Conservation (phyloP, 805 yeast genomes). For the Maudiozyma bulderi region DNA sequence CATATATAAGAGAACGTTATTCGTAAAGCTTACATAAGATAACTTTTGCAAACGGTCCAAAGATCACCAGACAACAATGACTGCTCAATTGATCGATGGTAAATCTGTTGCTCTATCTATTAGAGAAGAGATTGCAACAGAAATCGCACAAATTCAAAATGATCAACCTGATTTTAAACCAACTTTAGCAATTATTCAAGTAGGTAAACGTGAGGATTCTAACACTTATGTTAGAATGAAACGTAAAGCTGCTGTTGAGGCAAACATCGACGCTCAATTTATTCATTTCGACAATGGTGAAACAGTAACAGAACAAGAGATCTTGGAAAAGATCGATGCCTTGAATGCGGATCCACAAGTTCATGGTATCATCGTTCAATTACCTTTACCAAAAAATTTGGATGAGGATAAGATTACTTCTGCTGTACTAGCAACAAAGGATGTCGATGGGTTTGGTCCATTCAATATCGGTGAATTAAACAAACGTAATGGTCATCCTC, state of each 20-base stretch:
- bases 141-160: constrained; percentile 37
- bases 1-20: no score
- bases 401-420: constrained; percentile 74
- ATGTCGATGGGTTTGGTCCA: constrained; percentile 92
- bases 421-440: constrained; percentile 73
- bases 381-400: constrained; percentile 76
- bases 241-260: constrained; percentile 78
- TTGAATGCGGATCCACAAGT: constrained; percentile 68
- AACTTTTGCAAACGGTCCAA: no score
- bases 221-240: constrained; percentile 87
- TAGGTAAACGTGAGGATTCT: constrained; percentile 84
- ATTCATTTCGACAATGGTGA: constrained; percentile 55
- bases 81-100: constrained; percentile 42
- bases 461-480: constrained; percentile 83
- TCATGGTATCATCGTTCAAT: constrained; percentile 82
- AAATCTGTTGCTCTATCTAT: constrained; percentile 45
- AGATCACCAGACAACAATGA: constrained; percentile 6
- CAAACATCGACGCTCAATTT: constrained; percentile 61
- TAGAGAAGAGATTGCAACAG: constrained; percentile 42
- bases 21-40: no score
- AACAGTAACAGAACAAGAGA: constrained; percentile 36
- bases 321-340: constrained; percentile 46
- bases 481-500: constrained; percentile 75
- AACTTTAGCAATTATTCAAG: constrained; percentile 73
- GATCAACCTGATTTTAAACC: constrained; percentile 53